Percentiles rank a stretch among this genome's conserved stretches.
Conservation (phyloP, 257 asterid species). For the Solanum tarijense region DNA sequence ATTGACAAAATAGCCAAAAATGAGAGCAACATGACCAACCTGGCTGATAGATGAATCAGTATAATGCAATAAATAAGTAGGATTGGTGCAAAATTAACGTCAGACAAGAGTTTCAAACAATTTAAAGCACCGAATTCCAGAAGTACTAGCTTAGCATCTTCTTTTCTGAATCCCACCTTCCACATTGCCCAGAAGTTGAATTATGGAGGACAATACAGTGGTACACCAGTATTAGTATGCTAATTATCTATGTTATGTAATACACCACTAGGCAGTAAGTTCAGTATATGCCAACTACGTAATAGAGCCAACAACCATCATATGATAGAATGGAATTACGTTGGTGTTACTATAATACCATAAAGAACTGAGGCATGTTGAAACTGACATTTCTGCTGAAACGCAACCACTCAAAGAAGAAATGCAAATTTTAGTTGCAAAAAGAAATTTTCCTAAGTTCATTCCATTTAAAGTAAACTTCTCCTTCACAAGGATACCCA, state of each 20-base stretch:
- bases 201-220: neutral
- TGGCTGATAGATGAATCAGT: constrained; percentile 60
- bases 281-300: neutral
- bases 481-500: neutral
- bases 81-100: neutral
- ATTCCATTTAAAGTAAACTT: neutral
- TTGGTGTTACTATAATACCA: neutral
- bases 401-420: neutral
- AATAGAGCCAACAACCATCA: neutral
- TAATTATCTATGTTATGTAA: neutral
- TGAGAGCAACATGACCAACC: constrained; percentile 83
- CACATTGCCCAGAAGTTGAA: neutral
- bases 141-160: neutral
- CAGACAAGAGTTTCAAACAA: neutral
- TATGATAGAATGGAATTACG: neutral
- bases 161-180: neutral
- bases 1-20: constrained; percentile 73
- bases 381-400: neutral
- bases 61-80: constrained; percentile 14
- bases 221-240: neutral
- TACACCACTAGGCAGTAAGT: neutral
- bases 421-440: neutral
- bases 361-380: neutral
- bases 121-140: neutral
- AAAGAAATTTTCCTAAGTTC: neutral